Evolutionary conservation across 2,329 filamentous ascomycete species (phyloP).

Genomic region (Allantophomopsis lycopodina): DNA sequence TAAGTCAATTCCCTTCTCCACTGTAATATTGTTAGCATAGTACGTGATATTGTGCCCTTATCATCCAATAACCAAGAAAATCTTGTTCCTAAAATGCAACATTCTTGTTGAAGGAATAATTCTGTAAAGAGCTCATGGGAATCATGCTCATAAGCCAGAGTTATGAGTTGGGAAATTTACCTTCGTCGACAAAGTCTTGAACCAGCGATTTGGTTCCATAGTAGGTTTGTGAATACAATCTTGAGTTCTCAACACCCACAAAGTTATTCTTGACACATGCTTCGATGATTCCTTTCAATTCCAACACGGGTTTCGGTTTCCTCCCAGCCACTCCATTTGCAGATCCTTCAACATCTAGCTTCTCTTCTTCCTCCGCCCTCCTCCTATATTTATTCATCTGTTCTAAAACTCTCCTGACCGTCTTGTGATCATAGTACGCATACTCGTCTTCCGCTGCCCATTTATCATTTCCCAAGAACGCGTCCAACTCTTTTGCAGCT

Average conservation of each 20-base stretch:
- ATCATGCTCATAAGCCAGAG: too few relatives aligned
- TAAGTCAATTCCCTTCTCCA: slow-evolving; percentile 52
- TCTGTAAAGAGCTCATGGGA: too few relatives aligned
- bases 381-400: slow-evolving; percentile 55
- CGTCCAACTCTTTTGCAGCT: slow-evolving; percentile 68
- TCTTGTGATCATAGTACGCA: slow-evolving; percentile 80
- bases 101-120: not conserved
- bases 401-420: slow-evolving; percentile 61
- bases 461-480: slow-evolving; percentile 62
- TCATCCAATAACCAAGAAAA: not conserved
- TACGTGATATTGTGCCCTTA: too few relatives aligned
- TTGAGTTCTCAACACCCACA: slow-evolving; percentile 82
- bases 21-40: slow-evolving; percentile 20
- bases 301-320: slow-evolving; percentile 46
- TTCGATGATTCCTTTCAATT: slow-evolving; percentile 66
- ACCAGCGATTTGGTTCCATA: slow-evolving; percentile 94
- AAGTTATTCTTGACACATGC: slow-evolving; percentile 97
- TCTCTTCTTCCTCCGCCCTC: slow-evolving; percentile 39
- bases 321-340: slow-evolving; percentile 22
- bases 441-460: slow-evolving; percentile 72
- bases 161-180: slow-evolving; percentile 24
- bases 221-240: slow-evolving; percentile 95
- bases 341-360: slow-evolving; percentile 26
- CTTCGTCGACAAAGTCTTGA: slow-evolving; percentile 80
- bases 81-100: slow-evolving; percentile 7